A percentile compares a stretch with the other conserved stretches of the same genome.
These are phyloP conservation scores for Aureobasidium sp. DNA, from an alignment of 2,329 filamentous ascomycete species.

Conservation along the genomic window DNA sequence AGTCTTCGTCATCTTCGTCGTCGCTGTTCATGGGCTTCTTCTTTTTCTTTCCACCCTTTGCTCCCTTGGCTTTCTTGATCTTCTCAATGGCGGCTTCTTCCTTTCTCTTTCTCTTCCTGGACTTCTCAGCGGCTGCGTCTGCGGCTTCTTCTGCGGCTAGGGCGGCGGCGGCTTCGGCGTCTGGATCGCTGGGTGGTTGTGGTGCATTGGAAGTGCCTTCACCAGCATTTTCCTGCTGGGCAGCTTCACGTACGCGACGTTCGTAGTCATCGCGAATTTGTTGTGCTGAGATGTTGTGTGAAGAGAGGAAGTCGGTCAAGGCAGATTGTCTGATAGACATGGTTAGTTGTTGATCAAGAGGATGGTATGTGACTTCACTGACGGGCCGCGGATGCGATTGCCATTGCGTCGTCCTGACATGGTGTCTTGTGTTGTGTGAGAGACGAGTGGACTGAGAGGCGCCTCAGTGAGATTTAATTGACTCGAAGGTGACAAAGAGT, in stretches of 20 bases:
- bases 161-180: constrained; percentile 28
- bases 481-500: not conserved
- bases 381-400: constrained; percentile 51
- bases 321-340: constrained; percentile 48
- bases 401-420: constrained; percentile 32
- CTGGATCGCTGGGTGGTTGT: constrained; percentile 28
- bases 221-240: constrained; percentile 30
- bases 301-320: constrained; percentile 54
- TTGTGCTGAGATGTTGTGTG: constrained; percentile 64
- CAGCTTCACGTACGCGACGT: constrained; percentile 45
- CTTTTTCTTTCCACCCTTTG: constrained; percentile 43
- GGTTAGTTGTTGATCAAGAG: constrained; percentile 12
- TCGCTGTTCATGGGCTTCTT: constrained; percentile 38
- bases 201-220: constrained; percentile 30
- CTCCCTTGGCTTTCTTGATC: constrained; percentile 39
- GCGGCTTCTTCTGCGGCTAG: constrained; percentile 34
- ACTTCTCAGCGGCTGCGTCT: constrained; percentile 33
- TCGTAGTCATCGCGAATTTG: constrained; percentile 56
- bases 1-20: constrained; percentile 42
- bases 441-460: not conserved
- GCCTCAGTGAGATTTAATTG: not conserved
- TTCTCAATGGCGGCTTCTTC: constrained; percentile 37
- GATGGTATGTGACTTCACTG: constrained; percentile 23
- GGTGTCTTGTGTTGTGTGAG: not conserved
- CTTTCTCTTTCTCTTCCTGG: constrained; percentile 50